Conservation (phyloP, 2,329 filamentous ascomycete genomes). For the Diaporthe nobilis region DNA sequence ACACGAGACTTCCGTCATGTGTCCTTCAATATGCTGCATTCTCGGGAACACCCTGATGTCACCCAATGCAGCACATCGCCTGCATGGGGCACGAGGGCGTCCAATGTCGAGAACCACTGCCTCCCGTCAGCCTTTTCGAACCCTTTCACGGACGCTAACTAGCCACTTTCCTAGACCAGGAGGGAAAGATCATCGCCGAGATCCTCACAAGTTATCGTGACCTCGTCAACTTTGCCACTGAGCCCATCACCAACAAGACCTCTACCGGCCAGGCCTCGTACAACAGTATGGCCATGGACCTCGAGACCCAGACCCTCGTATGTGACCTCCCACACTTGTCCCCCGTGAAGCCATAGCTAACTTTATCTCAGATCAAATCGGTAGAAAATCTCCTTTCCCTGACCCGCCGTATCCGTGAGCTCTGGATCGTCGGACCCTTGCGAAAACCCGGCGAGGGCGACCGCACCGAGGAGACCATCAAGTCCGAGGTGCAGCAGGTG, state of each 20-base stretch:
- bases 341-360: not conserved
- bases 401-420: slow-evolving; percentile 63
- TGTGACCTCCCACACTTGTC: slow-evolving; percentile 23
- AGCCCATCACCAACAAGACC: slow-evolving; percentile 51
- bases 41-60: fast-evolving
- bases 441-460: slow-evolving; percentile 59
- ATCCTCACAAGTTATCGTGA: slow-evolving; percentile 61
- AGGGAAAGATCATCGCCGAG: slow-evolving; percentile 60
- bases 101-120: not conserved
- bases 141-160: slow-evolving; percentile 10
- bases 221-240: slow-evolving; percentile 56
- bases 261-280: slow-evolving; percentile 55
- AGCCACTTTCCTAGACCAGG: slow-evolving; percentile 55
- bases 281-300: slow-evolving; percentile 57
- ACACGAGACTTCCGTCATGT: too few relatives aligned
- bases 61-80: not conserved
- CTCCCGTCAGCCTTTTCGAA: not conserved
- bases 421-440: slow-evolving; percentile 65
- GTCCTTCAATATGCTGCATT: not conserved
- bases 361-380: slow-evolving; percentile 53
- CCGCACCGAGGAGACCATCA: slow-evolving; percentile 52
- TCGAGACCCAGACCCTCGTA: slow-evolving; percentile 55
- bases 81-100: not conserved
- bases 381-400: slow-evolving; percentile 61
- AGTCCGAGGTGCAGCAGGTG: slow-evolving; percentile 55